Percentiles rank a stretch among this genome's conserved stretches.
These are phyloP conservation scores for Mortierella sp. DNA, from an alignment of 371 early-diverging fungal genomes.

Conservation along the genomic window DNA sequence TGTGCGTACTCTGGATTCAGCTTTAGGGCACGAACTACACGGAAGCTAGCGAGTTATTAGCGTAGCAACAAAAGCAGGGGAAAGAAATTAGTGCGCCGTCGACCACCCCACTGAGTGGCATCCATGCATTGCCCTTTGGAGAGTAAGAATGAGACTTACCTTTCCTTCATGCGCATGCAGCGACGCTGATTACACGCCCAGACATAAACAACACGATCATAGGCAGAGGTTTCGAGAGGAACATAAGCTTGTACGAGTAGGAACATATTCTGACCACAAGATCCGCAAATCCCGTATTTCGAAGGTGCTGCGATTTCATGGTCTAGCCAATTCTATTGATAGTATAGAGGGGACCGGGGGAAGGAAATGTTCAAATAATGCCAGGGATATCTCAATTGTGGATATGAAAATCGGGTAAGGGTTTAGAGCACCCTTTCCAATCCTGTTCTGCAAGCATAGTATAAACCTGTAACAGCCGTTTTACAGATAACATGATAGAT, in stretches of 20 bases:
- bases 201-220: slow-evolving; percentile 80
- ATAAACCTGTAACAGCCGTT: too few relatives aligned
- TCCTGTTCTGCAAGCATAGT: background rate
- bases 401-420: background rate
- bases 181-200: slow-evolving; percentile 80
- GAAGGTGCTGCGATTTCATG: slow-evolving; percentile 43
- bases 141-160: slow-evolving; percentile 52
- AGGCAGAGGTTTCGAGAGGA: slow-evolving; percentile 77
- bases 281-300: slow-evolving; percentile 25
- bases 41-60: slow-evolving; percentile 57
- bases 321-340: slow-evolving; percentile 48
- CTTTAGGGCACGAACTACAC: slow-evolving; percentile 71
- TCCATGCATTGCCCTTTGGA: background rate
- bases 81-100: background rate
- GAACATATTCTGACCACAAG: slow-evolving; percentile 68
- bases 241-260: slow-evolving; percentile 79
- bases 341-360: background rate
- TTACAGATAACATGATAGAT: too few relatives aligned
- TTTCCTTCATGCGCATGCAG: slow-evolving; percentile 77
- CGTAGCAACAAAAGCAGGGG: background rate
- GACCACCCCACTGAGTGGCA: background rate
- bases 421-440: too few relatives aligned
- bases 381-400: too few relatives aligned
- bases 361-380: background rate
- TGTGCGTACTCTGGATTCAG: slow-evolving; percentile 72